Conservation (phyloP, 2,329 filamentous ascomycete genomes). For the Colletotrichum horii region DNA sequence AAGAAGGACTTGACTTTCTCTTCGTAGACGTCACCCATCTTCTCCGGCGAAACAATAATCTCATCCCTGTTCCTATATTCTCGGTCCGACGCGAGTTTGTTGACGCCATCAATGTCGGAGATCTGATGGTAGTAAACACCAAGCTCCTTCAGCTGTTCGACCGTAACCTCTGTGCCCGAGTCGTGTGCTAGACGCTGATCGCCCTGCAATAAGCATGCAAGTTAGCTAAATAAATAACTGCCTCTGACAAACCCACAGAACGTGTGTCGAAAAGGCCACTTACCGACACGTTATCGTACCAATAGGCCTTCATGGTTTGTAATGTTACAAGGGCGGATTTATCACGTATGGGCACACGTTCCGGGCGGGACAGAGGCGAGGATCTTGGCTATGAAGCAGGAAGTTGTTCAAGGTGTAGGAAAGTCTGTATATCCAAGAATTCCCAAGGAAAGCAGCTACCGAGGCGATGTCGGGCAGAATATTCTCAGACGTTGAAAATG, state of each 20-base stretch:
- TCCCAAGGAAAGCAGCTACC: not conserved
- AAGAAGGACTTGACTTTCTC: conserved; percentile 95
- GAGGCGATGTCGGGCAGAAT: not conserved
- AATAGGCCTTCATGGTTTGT: conserved; percentile 58
- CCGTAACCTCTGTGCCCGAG: conserved; percentile 73
- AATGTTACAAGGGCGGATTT: not conserved
- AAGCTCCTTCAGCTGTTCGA: conserved; percentile 70
- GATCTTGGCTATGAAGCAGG: not conserved
- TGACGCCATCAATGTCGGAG: conserved; percentile 68
- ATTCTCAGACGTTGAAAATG: not conserved
- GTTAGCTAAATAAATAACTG: not conserved
- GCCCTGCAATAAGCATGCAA: conserved; percentile 59
- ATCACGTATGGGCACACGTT: not conserved
- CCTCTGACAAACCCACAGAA: not conserved
- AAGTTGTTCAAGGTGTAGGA: not conserved
- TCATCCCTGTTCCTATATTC: conserved; percentile 95
- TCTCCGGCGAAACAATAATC: conserved; percentile 84
- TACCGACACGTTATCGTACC: conserved; percentile 61
- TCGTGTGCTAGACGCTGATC: conserved; percentile 94
- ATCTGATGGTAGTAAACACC: conserved; percentile 83
- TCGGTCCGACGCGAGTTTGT: conserved; percentile 75
- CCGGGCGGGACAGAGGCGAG: not conserved
- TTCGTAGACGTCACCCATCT: conserved; percentile 88
- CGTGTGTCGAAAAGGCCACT: conserved; percentile 27
- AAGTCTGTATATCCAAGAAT: not conserved